Percentiles rank a stretch among this genome's conserved stretches.
Conservation (phyloP, 371 early-diverging fungal genomes). For the Mucor piriformis region DNA sequence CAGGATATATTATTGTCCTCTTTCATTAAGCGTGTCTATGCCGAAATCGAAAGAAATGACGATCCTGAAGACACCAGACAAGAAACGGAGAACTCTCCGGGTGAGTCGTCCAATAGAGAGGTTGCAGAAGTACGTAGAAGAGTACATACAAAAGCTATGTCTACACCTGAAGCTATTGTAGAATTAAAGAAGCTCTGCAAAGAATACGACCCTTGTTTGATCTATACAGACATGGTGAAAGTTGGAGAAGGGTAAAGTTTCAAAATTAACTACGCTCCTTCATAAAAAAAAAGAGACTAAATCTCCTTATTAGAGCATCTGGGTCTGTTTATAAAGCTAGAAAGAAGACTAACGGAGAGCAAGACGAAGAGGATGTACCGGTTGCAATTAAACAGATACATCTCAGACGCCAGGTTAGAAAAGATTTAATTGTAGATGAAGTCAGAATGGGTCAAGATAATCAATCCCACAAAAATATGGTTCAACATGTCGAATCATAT, state of each 20-base stretch:
- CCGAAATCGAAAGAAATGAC: slow-evolving; percentile 21
- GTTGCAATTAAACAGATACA: slow-evolving; percentile 90
- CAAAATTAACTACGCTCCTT: neutral
- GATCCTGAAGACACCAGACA: too few species aligned
- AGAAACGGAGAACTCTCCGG: neutral
- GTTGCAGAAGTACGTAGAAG: neutral
- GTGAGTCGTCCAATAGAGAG: neutral
- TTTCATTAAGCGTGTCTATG: slow-evolving; percentile 28
- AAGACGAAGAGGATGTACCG: slow-evolving; percentile 46
- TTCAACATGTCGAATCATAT: slow-evolving; percentile 82
- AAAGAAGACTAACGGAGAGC: slow-evolving; percentile 37
- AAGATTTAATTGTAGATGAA: slow-evolving; percentile 89
- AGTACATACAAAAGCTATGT: slow-evolving; percentile 17
- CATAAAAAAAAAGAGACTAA: neutral
- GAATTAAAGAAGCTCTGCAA: slow-evolving; percentile 84
- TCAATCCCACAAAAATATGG: slow-evolving; percentile 76
- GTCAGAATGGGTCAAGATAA: slow-evolving; percentile 87
- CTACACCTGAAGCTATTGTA: slow-evolving; percentile 71
- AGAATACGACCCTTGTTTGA: slow-evolving; percentile 77
- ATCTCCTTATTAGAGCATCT: slow-evolving; percentile 37
- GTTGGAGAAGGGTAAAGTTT: slow-evolving; percentile 70
- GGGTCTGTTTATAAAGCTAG: slow-evolving; percentile 73
- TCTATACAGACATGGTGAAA: slow-evolving; percentile 59
- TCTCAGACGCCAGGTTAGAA: slow-evolving; percentile 82
- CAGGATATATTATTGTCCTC: slow-evolving; percentile 23